Evolutionary conservation across 108 stramenopile genomes (phyloP).

Genomic region (Cyclostephanos tholiformis): DNA sequence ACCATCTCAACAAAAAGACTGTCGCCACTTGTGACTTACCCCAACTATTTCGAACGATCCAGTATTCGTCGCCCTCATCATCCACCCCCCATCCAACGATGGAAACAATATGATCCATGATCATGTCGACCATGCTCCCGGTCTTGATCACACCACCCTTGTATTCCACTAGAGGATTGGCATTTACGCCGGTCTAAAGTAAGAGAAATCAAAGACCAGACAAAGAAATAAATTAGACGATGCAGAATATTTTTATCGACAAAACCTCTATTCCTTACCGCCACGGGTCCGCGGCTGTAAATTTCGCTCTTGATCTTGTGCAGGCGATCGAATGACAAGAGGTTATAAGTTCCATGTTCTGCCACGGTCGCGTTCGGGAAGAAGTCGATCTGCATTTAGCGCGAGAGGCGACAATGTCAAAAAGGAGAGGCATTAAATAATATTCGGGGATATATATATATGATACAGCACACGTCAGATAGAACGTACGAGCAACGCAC

Average conservation of each 20-base stretch:
- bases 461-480: neutral
- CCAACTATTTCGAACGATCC: constrained; percentile 91
- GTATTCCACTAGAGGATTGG: constrained; percentile 66
- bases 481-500: neutral
- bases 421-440: neutral
- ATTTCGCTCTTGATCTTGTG: constrained; percentile 89
- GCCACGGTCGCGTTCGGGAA: constrained; percentile 88
- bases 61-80: constrained; percentile 61
- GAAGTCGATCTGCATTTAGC: constrained; percentile 37
- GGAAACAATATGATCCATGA: constrained; percentile 72
- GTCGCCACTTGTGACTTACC: too few relatives aligned
- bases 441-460: constrained; percentile 3
- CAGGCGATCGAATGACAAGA: constrained; percentile 51
- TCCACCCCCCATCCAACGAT: constrained; percentile 88
- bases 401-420: neutral
- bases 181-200: constrained; percentile 68
- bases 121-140: constrained; percentile 29
- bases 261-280: constrained; percentile 25
- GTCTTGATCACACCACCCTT: constrained; percentile 69
- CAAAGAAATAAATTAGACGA: too few relatives aligned
- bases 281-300: constrained; percentile 93
- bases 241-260: too few relatives aligned
- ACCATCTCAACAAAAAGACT: constrained; percentile 4
- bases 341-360: constrained; percentile 84
- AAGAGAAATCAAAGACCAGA: constrained; percentile 9